Percentiles rank a stretch among this genome's conserved stretches.
Conservation (phyloP, 2,329 filamentous ascomycete genomes). For the Mycocentrospora acerina region DNA sequence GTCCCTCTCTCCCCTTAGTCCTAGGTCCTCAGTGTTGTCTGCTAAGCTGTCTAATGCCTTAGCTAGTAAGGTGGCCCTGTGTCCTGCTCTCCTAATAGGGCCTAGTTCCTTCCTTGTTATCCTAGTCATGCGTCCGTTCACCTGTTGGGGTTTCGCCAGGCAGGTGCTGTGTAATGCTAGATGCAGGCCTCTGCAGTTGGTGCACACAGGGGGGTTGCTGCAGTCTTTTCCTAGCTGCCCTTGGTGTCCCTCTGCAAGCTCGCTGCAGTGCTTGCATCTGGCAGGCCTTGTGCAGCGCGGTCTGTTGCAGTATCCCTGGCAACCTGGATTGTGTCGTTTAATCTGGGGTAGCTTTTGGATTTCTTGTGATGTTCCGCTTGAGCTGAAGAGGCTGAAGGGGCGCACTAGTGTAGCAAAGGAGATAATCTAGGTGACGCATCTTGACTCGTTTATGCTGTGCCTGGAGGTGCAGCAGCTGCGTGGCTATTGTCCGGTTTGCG, state of each 20-base stretch:
- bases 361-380: background rate
- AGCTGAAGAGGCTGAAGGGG: slow-evolving; percentile 1
- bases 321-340: background rate
- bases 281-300: background rate
- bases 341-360: background rate
- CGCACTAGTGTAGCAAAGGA: background rate
- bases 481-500: too few species aligned
- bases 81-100: background rate
- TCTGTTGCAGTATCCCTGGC: slow-evolving; percentile 1
- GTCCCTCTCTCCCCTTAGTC: too few species aligned
- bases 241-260: background rate
- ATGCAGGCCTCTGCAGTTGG: background rate
- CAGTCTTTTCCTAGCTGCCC: background rate
- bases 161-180: background rate
- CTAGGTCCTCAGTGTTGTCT: background rate
- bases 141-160: background rate
- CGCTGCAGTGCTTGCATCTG: background rate
- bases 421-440: too few species aligned
- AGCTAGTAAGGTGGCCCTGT: too few species aligned
- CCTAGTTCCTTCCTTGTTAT: background rate
- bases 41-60: background rate
- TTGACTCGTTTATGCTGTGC: too few species aligned
- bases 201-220: background rate
- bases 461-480: too few species aligned
- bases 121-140: background rate